Conservation (phyloP, 768 basidiomycete genomes). For the Termitomyces sp. region DNA sequence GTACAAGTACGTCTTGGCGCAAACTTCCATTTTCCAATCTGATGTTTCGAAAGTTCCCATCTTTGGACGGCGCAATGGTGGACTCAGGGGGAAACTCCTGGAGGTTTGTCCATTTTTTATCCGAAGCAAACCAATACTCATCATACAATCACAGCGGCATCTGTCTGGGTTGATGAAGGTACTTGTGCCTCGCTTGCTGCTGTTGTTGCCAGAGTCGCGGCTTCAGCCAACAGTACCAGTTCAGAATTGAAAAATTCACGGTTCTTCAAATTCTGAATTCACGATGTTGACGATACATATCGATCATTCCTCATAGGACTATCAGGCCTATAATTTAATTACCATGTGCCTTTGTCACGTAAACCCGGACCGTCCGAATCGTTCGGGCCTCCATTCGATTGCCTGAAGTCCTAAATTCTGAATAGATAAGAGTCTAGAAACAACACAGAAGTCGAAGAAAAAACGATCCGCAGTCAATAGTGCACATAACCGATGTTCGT, state of each 20-base stretch:
- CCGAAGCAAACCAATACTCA: not conserved
- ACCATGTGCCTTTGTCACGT: constrained; percentile 1
- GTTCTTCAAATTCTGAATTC: constrained; percentile 19
- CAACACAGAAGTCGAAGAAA: not conserved
- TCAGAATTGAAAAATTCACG: constrained; percentile 18
- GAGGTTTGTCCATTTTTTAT: constrained; percentile 29
- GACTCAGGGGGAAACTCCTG: constrained; percentile 56
- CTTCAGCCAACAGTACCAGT: constrained; percentile 3
- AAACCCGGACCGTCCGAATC: not conserved
- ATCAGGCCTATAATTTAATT: not conserved
- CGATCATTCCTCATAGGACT: not conserved
- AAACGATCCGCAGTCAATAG: constrained; percentile 5
- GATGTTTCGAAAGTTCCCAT: constrained; percentile 25
- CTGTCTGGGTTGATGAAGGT: constrained; percentile 57
- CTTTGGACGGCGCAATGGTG: constrained; percentile 57
- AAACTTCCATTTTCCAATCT: constrained; percentile 4
- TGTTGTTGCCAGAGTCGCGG: constrained; percentile 9
- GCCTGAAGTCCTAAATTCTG: not conserved
- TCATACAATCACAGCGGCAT: constrained; percentile 30
- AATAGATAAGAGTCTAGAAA: not conserved
- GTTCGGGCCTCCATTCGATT: not conserved
- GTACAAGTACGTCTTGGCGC: constrained; percentile 37
- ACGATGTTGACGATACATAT: not conserved
- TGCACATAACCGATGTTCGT: not conserved
- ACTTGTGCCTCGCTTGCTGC: constrained; percentile 31